Conservation (phyloP, 306 rosid genomes). For the Inga laurina region DNA sequence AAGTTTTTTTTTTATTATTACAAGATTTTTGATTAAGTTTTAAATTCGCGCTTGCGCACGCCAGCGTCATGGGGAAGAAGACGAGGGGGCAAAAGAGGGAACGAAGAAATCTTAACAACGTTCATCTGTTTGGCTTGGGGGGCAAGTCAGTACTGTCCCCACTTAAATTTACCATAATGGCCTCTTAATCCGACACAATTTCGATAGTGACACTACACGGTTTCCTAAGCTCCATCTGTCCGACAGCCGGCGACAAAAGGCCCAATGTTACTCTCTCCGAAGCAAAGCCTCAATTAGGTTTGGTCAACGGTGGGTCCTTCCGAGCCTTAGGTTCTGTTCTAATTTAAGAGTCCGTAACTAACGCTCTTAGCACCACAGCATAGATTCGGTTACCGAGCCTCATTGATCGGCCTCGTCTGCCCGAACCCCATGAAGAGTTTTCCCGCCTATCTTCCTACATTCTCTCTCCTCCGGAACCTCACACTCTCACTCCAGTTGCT, state of each 20-base stretch:
- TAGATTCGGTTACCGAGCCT: conserved; percentile 34
- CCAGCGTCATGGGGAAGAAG: background rate
- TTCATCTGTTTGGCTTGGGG: conserved; percentile 32
- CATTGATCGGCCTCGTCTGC: background rate
- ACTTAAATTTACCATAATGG: background rate
- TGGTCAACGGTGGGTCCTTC: conserved; percentile 41
- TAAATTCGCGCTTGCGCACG: background rate
- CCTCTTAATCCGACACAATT: background rate
- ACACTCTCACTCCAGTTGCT: background rate
- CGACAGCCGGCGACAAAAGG: conserved; percentile 8
- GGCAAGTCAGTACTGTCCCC: conserved; percentile 40
- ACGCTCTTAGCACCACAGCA: conserved; percentile 8
- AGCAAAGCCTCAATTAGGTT: background rate
- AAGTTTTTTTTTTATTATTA: too few relatives aligned
- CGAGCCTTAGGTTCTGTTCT: background rate
- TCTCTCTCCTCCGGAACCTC: background rate
- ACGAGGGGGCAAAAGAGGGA: conserved; percentile 20
- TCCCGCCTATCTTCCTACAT: conserved; percentile 66
- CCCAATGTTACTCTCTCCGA: conserved; percentile 28
- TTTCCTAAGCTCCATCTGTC: conserved; percentile 35
- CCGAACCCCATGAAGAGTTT: conserved; percentile 28
- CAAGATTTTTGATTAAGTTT: too few relatives aligned
- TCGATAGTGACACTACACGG: conserved; percentile 38
- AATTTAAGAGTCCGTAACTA: background rate
- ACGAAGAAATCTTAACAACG: background rate